Evolutionary conservation across 306 rosid species (phyloP), one percentile per base, ranked within the genome.

Genomic region (Quercus gilva): DNA sequence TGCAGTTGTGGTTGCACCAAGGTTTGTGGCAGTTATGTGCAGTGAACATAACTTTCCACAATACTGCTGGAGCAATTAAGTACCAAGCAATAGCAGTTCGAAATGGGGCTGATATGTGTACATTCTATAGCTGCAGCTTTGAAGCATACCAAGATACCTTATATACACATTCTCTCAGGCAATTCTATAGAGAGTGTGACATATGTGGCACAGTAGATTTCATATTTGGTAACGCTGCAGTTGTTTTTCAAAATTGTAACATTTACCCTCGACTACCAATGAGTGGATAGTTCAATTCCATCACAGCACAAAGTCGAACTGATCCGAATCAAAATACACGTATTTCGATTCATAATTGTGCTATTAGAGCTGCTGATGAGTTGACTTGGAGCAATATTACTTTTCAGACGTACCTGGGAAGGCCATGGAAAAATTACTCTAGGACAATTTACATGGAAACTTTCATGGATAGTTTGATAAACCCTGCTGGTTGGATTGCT

Each of bases 61-160:
- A 94, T 92, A 92, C 97, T 0, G 99, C 99, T 2, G 99, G 99
- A 31, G 88, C 97, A 1, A 71, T 19, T 28, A 94, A 94, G 85
- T 97, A 92, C 82, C 97, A 92, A 74, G 99, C 97, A 0, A 97
- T 92, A 8, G 95, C 97, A 2, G 73, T 90, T 70, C 84, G 99
- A 28, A 92, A 71, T 49, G 89, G 99, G 4, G 97, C 95, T 11
- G 99, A 94, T 79, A 78, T 94, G 20, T 92, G 97, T 0, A 81
- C 97, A 0, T 94, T 94, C 73, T 94, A 94, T 80, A 86, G 92
- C 37, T 94, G 97, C 85, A 94, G 97, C 78, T 91, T 94, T 51
- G 99, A 94, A 73, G 99, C 82, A 0, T 94, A 92, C 81, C 99
- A 94, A 76, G 99, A 94, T 85, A 94, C 99, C 0, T 35, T 94